Percentiles rank a stretch among this genome's conserved stretches.
Evolutionary conservation across 306 rosid genomes (phyloP).

Genomic region (Quercus parvula): DNA sequence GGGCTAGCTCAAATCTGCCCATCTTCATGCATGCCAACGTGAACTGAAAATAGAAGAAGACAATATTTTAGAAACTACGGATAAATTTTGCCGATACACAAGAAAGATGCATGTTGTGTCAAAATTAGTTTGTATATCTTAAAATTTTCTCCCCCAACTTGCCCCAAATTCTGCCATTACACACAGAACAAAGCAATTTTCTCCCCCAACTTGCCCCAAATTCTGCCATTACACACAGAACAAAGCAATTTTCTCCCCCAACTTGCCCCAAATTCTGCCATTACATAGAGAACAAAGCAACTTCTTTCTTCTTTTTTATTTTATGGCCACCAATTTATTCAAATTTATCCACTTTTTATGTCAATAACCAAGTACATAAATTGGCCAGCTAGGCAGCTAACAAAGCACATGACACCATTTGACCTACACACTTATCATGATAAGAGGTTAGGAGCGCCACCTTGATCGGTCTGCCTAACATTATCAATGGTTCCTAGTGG

Average conservation of each 20-base stretch:
- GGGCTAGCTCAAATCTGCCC: conserved; percentile 71
- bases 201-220: background rate
- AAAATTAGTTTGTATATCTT: background rate
- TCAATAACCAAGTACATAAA: background rate
- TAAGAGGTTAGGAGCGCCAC: background rate
- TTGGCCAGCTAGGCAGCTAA: background rate
- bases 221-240: background rate
- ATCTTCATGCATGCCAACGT: conserved; percentile 94
- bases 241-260: background rate
- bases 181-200: background rate
- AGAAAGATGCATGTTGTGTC: background rate
- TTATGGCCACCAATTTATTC: background rate
- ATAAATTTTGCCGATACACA: background rate
- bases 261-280: background rate
- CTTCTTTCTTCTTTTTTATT: background rate
- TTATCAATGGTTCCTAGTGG: background rate
- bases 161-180: background rate
- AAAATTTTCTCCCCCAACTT: background rate
- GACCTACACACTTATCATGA: background rate
- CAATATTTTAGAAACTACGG: background rate
- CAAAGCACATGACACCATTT: background rate
- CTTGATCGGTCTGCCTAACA: background rate
- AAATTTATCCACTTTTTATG: background rate
- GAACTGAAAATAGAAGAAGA: conserved; percentile 51
- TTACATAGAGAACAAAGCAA: background rate